Evolutionary conservation across 768 basidiomycete species (phyloP), one percentile per base, ranked within the genome.

Genomic region (Agaricus sinodeliciosus): DNA sequence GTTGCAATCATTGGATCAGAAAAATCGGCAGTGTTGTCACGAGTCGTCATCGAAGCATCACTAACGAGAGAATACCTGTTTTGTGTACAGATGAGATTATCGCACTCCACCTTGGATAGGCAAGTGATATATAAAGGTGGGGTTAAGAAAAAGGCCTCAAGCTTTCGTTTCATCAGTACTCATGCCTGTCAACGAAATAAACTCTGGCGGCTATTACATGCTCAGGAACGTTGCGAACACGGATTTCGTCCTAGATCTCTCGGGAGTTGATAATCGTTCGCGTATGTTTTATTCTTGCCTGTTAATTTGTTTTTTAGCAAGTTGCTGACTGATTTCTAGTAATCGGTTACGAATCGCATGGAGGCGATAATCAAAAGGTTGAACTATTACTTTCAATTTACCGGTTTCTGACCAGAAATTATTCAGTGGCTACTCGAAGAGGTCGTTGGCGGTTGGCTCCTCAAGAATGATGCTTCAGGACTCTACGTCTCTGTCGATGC

Each of bases 281-380:
- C 26, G 48, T 42, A 41, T 16, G 48, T 41, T 36, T 19, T n/a
- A 12, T 28, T 12, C n/a, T 15, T 9, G 16, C 47, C 11, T 31
- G 22, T 35, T 28, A 15, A 3, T 9, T 47, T 13, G 31, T 6
- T 35, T 28, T 47, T 28, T 18, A 11, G 5, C n/a, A 27, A 2
- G 48, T 15, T 11, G 1, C 16, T 15, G 15, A 39, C 22, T 9
- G 22, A 11, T 6, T 8, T 2, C 16, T n/a, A 53, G 51, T 46
- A 9, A 47, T 53, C 27, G 45, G 45, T 8, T 53, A 47, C 28
- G 37, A 18, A 18, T 19, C 13, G n/a, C 26, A 53, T 15, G 51
- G 62, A 7, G 76, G 71, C 6, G 59, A 59, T 6, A 79, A 79
- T 57, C 77, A 79, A 54, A 56, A 63, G 60, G 76, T 75, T 57